Percentiles rank a stretch among this genome's conserved stretches.
These are phyloP conservation scores for Silene noctiflora DNA, from an alignment of 179 eudicot genomes.

Conservation along the genomic window DNA sequence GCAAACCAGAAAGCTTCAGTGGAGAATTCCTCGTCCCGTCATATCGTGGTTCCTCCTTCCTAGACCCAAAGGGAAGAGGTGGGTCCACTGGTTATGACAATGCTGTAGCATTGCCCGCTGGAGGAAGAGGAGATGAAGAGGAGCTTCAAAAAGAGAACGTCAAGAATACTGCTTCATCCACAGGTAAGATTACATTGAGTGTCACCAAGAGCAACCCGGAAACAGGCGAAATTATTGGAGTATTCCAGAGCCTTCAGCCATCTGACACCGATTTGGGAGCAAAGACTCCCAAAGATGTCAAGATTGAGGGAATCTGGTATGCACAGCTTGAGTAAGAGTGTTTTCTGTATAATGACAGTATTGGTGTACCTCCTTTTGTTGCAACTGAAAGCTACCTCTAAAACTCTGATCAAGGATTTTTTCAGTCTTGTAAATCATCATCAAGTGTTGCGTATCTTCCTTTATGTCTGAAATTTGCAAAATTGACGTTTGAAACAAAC, in stretches of 20 bases:
- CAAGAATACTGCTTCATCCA: conserved; percentile 64
- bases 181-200: conserved; percentile 70
- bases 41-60: conserved; percentile 93
- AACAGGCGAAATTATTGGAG: conserved; percentile 88
- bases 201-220: conserved; percentile 80
- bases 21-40: conserved; percentile 93
- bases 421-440: conserved; percentile 29
- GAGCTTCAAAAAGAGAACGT: conserved; percentile 84
- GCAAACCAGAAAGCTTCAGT: conserved; percentile 72
- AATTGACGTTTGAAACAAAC: background rate
- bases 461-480: conserved; percentile 16
- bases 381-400: conserved; percentile 6
- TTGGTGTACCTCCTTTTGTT: background rate
- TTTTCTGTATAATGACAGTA: conserved; percentile 16
- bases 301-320: conserved; percentile 94
- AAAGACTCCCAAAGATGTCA: conserved; percentile 84
- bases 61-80: conserved; percentile 99
- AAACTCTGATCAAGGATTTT: conserved; percentile 19
- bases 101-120: conserved; percentile 95
- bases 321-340: conserved; percentile 62
- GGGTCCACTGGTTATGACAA: conserved; percentile 95
- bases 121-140: conserved; percentile 98
- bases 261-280: conserved; percentile 97
- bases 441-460: conserved; percentile 13
- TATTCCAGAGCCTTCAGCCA: conserved; percentile 91